phyloP scores from a whole-genome alignment of 1,284 basidiomycete species.

The Hemileia vastatrix region DNA sequence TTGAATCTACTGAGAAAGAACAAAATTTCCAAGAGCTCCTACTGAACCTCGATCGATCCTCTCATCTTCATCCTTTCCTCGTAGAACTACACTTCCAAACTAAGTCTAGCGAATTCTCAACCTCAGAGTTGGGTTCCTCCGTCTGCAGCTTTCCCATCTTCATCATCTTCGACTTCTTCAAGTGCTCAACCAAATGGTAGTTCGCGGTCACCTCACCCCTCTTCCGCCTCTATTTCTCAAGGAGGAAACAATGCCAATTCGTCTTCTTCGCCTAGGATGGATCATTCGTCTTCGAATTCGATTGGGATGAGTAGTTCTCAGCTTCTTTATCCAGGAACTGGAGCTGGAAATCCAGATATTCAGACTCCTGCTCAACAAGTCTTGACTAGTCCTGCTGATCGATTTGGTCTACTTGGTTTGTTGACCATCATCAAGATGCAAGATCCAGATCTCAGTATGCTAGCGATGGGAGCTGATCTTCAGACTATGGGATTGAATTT shows the following conservation, averaged over 20 bases:
- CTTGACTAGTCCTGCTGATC: slow-evolving; percentile 81
- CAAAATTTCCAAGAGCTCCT: too few species aligned
- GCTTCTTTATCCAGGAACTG: neutral
- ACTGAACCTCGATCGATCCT: too few species aligned
- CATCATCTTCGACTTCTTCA: too few species aligned
- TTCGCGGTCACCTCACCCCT: too few species aligned
- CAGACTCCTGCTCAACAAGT: slow-evolving; percentile 80
- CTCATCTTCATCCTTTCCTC: too few species aligned
- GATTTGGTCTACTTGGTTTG: slow-evolving; percentile 83
- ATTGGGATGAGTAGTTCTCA: neutral
- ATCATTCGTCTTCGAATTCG: neutral
- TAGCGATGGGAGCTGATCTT: slow-evolving; percentile 82
- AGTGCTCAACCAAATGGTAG: too few species aligned
- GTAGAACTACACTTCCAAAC: too few species aligned
- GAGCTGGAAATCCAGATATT: too few species aligned
- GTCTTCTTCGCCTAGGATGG: neutral
- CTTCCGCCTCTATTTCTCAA: neutral
- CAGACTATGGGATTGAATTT: slow-evolving; percentile 87
- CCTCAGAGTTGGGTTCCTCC: too few species aligned
- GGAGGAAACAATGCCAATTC: neutral
- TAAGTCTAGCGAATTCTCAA: too few species aligned
- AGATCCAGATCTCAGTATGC: slow-evolving; percentile 72
- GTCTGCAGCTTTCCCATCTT: too few species aligned
- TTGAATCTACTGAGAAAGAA: too few species aligned
- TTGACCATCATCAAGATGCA: slow-evolving; percentile 80